Conservation (phyloP, 768 basidiomycete genomes). For the Gyrodon lividus region DNA sequence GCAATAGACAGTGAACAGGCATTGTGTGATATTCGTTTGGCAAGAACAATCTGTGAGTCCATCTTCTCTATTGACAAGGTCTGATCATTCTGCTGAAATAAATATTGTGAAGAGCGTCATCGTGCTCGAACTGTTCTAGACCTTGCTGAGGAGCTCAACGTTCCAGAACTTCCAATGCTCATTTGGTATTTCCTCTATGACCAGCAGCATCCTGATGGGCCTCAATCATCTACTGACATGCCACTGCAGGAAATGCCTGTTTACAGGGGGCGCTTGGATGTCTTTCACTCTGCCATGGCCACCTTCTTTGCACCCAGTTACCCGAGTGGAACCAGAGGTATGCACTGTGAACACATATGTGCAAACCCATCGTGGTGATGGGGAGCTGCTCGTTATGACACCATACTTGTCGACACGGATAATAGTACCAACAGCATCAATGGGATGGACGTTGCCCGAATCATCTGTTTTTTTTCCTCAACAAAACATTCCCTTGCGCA, state of each 20-base stretch:
- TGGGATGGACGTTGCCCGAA: neutral
- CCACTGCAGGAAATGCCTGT: constrained; percentile 5
- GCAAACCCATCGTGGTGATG: neutral
- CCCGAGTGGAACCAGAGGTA: constrained; percentile 3
- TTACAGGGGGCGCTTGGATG: constrained; percentile 1
- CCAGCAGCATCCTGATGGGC: neutral
- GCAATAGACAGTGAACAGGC: neutral
- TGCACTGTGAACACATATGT: constrained; percentile 5
- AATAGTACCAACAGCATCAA: neutral
- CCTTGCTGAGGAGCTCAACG: neutral
- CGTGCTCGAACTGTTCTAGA: neutral
- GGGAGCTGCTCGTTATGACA: constrained; percentile 1
- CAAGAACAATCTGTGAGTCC: neutral
- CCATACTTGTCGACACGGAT: constrained; percentile 1
- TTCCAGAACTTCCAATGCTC: neutral
- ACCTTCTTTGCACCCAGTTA: constrained; percentile 8
- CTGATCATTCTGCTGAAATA: neutral
- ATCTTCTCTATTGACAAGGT: neutral
- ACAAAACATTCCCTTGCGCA: constrained; percentile 1
- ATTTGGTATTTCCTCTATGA: constrained; percentile 5
- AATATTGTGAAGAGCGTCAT: neutral
- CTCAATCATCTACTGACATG: neutral
- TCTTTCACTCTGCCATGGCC: neutral
- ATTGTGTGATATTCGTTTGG: neutral
- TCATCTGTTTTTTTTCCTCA: constrained; percentile 4